Evolutionary conservation across 495 filamentous ascomycete species (phyloP).

Genomic region (Amorphotheca resinae): DNA sequence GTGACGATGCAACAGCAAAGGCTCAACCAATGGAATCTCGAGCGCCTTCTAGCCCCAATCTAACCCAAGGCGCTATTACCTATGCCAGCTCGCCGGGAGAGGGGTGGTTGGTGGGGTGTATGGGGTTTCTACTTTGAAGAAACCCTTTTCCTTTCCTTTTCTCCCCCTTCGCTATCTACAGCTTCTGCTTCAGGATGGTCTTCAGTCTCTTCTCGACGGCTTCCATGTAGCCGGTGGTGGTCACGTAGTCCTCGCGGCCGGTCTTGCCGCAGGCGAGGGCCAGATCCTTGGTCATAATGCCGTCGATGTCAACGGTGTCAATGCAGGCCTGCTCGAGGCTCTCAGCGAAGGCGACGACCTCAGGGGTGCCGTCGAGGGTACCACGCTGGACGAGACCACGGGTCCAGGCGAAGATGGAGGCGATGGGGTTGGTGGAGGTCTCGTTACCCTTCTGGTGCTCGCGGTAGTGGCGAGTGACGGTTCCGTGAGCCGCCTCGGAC

Average conservation of each 20-base stretch:
- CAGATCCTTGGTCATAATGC: constrained; percentile 98
- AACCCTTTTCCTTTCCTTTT: no score
- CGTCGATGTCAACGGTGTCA: constrained; percentile 84
- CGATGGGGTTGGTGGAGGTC: constrained; percentile 97
- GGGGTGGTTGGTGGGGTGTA: no score
- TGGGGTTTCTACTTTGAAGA: no score
- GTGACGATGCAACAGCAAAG: no score
- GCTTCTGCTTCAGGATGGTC: constrained; percentile 40
- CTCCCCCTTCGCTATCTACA: constrained; percentile 9
- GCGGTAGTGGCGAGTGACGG: constrained; percentile 95
- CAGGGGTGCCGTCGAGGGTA: constrained; percentile 76
- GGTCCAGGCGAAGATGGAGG: constrained; percentile 98
- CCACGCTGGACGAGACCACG: constrained; percentile 88
- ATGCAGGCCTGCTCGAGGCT: constrained; percentile 86
- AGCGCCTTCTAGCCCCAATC: no score
- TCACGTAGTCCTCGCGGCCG: constrained; percentile 70
- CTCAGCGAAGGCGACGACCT: constrained; percentile 80
- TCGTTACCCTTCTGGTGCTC: constrained; percentile 95
- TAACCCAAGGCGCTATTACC: no score
- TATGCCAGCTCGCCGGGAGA: no score
- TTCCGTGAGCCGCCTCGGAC: constrained; percentile 95
- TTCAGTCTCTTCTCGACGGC: constrained; percentile 82
- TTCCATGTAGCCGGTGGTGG: constrained; percentile 74
- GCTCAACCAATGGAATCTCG: no score
- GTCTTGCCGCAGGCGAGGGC: constrained; percentile 83